phyloP scores from a whole-genome alignment of 2,329 filamentous ascomycete genomes.

The Colletotrichum nymphaeae region DNA sequence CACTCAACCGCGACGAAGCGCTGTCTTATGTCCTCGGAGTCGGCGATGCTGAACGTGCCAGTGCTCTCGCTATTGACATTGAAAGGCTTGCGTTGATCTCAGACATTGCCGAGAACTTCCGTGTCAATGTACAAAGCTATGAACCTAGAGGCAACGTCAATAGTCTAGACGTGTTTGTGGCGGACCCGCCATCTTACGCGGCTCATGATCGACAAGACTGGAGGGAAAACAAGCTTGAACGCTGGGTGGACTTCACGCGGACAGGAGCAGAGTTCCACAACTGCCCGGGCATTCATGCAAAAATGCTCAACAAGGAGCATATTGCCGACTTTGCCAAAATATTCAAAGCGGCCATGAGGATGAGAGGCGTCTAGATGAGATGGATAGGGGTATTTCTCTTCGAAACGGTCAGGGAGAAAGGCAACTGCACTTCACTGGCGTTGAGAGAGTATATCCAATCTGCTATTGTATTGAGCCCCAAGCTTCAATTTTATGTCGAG shows the following conservation, averaged over 20 bases:
- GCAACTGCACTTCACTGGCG: no score
- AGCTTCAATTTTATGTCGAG: no score
- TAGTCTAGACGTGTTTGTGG: conserved; percentile 30
- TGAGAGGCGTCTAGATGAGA: conserved; percentile 17
- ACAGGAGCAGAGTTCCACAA: conserved; percentile 18
- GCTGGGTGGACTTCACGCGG: conserved; percentile 19
- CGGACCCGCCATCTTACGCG: conserved; percentile 25
- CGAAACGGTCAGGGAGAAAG: no score
- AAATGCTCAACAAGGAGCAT: conserved; percentile 32
- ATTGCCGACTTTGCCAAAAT: conserved; percentile 31
- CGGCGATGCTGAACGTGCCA: conserved; percentile 14
- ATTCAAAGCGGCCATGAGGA: conserved; percentile 32
- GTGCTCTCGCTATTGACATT: conserved; percentile 18
- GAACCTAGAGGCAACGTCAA: conserved; percentile 27
- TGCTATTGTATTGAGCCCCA: no score
- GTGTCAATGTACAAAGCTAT: conserved; percentile 25
- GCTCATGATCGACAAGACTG: conserved; percentile 26
- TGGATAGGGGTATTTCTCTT: no score
- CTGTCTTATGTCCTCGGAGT: conserved; percentile 21
- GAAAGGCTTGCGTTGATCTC: conserved; percentile 21
- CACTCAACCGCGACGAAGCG: conserved; percentile 17
- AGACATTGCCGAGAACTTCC: conserved; percentile 33
- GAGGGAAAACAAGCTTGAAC: conserved; percentile 23
- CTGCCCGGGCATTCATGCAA: conserved; percentile 26
- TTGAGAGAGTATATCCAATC: no score